A percentile compares a stretch with the other conserved stretches of the same genome.
These are phyloP conservation scores for Limnanthes douglasii DNA, from an alignment of 345 rosid genomes.

Conservation along the genomic window DNA sequence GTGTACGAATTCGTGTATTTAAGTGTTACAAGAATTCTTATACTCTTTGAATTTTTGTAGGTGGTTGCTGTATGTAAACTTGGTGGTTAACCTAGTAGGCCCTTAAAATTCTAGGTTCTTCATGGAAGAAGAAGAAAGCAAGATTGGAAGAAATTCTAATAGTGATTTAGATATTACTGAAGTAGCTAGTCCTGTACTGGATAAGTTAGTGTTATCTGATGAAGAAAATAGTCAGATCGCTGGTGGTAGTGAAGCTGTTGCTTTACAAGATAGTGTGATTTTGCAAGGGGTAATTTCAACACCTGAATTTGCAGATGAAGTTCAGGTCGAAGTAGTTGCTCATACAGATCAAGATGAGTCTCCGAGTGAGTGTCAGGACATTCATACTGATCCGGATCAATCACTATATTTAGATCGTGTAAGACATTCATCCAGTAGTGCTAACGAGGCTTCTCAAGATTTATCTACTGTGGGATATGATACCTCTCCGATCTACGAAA, in stretches of 20 bases:
- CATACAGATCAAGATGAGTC: slow-evolving; percentile 48
- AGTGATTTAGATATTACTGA: slow-evolving; percentile 9
- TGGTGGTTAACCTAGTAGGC: slow-evolving; percentile 16
- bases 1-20: no score
- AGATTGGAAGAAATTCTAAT: slow-evolving; percentile 19
- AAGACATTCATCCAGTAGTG: slow-evolving; percentile 18
- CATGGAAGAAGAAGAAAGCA: slow-evolving; percentile 51
- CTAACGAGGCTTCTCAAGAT: slow-evolving; percentile 19
- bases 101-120: slow-evolving; percentile 17
- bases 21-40: slow-evolving; percentile 1
- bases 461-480: slow-evolving; percentile 17
- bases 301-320: slow-evolving; percentile 32
- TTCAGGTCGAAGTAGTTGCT: slow-evolving; percentile 74
- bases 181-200: slow-evolving; percentile 18
- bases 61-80: slow-evolving; percentile 3
- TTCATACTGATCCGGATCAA: slow-evolving; percentile 16
- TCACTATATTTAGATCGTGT: slow-evolving; percentile 28
- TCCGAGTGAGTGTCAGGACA: slow-evolving; percentile 15
- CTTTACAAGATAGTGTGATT: slow-evolving; percentile 9
- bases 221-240: slow-evolving; percentile 13
- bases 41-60: neutral
- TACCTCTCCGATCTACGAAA: slow-evolving; percentile 26
- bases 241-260: slow-evolving; percentile 12
- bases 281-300: slow-evolving; percentile 18
- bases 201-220: slow-evolving; percentile 21